Percentiles rank a stretch among this genome's conserved stretches.
Evolutionary conservation across 352 stramenopile species (phyloP).

Genomic region (Phytopythium litorale): DNA sequence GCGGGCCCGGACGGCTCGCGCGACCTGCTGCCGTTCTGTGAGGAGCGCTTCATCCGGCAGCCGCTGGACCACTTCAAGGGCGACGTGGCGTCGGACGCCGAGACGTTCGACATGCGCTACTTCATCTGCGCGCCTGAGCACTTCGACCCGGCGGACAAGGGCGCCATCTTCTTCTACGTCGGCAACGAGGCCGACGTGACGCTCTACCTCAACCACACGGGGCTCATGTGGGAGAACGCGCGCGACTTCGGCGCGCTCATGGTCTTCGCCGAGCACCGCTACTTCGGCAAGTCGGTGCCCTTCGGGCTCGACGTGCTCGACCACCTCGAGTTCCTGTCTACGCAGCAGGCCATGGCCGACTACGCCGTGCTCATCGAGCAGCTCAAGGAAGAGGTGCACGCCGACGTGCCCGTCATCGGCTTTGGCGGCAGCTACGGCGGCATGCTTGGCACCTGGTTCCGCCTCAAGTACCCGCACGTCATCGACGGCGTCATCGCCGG

Average conservation of each 20-base stretch:
- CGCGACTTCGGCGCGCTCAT: slow-evolving; percentile 55
- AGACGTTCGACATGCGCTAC: slow-evolving; percentile 51
- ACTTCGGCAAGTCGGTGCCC: slow-evolving; percentile 73
- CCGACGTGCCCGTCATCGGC: slow-evolving; percentile 52
- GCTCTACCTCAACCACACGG: slow-evolving; percentile 64
- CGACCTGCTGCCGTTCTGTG: slow-evolving; percentile 37
- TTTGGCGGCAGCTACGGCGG: slow-evolving; percentile 80
- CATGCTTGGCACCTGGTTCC: slow-evolving; percentile 72
- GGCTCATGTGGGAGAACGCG: slow-evolving; percentile 74
- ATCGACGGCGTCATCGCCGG: slow-evolving; percentile 59
- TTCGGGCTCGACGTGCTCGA: slow-evolving; percentile 41
- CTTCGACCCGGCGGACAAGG: slow-evolving; percentile 29
- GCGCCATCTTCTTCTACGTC: slow-evolving; percentile 68
- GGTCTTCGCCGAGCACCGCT: slow-evolving; percentile 76
- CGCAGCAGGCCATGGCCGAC: slow-evolving; percentile 81
- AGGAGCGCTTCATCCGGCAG: slow-evolving; percentile 41
- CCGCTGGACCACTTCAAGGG: slow-evolving; percentile 48
- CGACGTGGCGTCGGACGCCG: slow-evolving; percentile 4
- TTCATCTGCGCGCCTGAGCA: slow-evolving; percentile 58
- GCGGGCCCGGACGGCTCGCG: slow-evolving; percentile 16
- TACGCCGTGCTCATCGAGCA: slow-evolving; percentile 50
- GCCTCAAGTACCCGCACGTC: slow-evolving; percentile 72
- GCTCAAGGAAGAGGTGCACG: slow-evolving; percentile 34
- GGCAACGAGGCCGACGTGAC: slow-evolving; percentile 70
- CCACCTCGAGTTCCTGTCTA: slow-evolving; percentile 74